These are phyloP conservation scores for Cercophora samala DNA, from an alignment of 495 filamentous ascomycete genomes.

Conservation along the genomic window DNA sequence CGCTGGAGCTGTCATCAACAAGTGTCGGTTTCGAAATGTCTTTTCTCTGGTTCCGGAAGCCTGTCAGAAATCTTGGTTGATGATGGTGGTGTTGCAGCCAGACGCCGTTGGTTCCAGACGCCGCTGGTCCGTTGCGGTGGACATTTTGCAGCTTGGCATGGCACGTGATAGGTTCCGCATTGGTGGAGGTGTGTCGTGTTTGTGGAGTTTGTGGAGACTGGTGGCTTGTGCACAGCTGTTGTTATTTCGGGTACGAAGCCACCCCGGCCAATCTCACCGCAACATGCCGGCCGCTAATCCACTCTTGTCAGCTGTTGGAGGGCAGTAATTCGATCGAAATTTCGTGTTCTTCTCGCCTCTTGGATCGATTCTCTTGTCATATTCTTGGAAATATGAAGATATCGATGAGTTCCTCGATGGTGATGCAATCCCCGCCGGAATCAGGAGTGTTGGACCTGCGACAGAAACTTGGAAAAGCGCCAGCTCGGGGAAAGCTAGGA, in stretches of 20 bases:
- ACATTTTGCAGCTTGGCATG: neutral
- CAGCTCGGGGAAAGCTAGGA: neutral
- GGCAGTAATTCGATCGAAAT: neutral
- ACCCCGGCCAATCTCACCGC: neutral
- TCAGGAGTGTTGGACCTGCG: neutral
- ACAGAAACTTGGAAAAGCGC: slow-evolving; percentile 5
- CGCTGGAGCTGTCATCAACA: neutral
- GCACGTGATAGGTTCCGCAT: neutral
- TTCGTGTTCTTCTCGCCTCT: neutral
- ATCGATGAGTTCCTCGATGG: neutral
- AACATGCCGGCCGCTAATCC: neutral
- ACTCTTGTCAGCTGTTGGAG: neutral
- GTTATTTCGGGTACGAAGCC: slow-evolving; percentile 3
- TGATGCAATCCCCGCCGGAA: neutral
- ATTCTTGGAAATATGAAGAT: neutral
- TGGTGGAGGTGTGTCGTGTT: neutral
- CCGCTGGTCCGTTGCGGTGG: neutral
- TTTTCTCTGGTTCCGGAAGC: neutral
- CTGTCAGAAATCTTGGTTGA: neutral
- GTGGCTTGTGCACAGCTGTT: neutral
- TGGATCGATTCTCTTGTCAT: neutral
- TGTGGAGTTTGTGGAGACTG: neutral
- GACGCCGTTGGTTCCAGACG: neutral
- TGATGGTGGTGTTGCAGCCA: neutral
- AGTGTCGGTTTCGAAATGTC: neutral